A percentile compares a stretch with the other conserved stretches of the same genome.
phyloP scores from a whole-genome alignment of 2,329 filamentous ascomycete genomes.

The Sclerotinia glacialis region DNA sequence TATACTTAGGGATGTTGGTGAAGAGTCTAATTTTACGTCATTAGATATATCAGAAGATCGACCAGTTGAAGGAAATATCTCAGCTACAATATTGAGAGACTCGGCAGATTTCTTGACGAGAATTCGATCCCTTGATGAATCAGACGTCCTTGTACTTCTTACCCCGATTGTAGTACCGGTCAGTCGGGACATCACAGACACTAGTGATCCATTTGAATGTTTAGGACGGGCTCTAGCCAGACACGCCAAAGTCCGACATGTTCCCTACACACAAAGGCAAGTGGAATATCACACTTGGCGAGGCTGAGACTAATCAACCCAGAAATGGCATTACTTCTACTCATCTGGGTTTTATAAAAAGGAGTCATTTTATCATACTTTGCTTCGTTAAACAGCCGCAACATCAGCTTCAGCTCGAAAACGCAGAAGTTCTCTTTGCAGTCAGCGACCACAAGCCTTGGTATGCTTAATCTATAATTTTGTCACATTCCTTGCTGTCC shows the following conservation, averaged over 20 bases:
- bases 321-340: slow-evolving; percentile 50
- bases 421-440: slow-evolving; percentile 44
- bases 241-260: slow-evolving; percentile 63
- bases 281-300: background rate
- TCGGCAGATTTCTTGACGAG: slow-evolving; percentile 48
- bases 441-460: slow-evolving; percentile 49
- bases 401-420: slow-evolving; percentile 51
- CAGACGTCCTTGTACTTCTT: slow-evolving; percentile 58
- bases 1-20: slow-evolving; percentile 9
- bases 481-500: background rate
- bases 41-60: slow-evolving; percentile 8
- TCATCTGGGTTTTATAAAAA: slow-evolving; percentile 38
- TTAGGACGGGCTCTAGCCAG: slow-evolving; percentile 63
- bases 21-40: slow-evolving; percentile 13
- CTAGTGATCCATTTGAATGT: slow-evolving; percentile 68
- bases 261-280: slow-evolving; percentile 62
- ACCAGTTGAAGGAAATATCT: background rate
- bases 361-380: slow-evolving; percentile 47
- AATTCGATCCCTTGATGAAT: slow-evolving; percentile 46
- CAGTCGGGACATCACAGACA: slow-evolving; percentile 44
- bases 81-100: slow-evolving; percentile 33
- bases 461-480: background rate
- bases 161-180: slow-evolving; percentile 55
- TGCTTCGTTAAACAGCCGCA: slow-evolving; percentile 43
- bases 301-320: background rate